Evolutionary conservation across 1,284 basidiomycete species (phyloP), one percentile per base, ranked within the genome.

Genomic region (Malassezia globosa): DNA sequence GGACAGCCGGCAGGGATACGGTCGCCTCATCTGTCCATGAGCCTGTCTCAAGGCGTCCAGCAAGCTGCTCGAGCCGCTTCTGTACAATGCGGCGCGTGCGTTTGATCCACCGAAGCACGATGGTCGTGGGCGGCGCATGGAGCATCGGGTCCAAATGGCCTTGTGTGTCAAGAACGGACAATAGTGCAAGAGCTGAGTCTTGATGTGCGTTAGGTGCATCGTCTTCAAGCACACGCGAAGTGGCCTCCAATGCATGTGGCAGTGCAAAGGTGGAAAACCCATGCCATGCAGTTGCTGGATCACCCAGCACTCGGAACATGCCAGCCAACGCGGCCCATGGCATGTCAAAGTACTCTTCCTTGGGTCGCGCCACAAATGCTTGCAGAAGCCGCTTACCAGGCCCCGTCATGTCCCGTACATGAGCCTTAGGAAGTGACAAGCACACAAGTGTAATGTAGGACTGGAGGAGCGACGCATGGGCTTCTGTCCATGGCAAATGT

Each of bases 341-440:
- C 3, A 44, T 31, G 4, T 18, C 40, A 29, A 51, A 46, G 13
- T 38, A 23, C 14, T 29, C 37, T n/a, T 7, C 21, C 23, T 26
- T 22, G 23, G 54, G 48, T 10, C 55, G 54, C 27, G 44, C 42
- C 7, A 52, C 55, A 16, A 61, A 14, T 4, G 39, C 21, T 7
- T 51, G 39, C 21, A 51, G 47, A 1, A 48, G 31, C 37, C 52
- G 47, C 27, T 39, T 42, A 16, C 47, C 55, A 1, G 56, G 52
- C 11, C 64, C 59, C n/a, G 67, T 55, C 24, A 67, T 54, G 37
- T 71, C 68, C 44, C 64, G 66, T 13, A 71, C 52, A 10, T 67
- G 55, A 2, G 64, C 67, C 4, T 59, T 49, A 5, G 67, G 68
- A 5, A 71, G 33, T 3, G 51, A 29, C 21, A 69, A 33, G 3